phyloP scores from a whole-genome alignment of 495 filamentous ascomycete genomes.

The Tuber magnatum region DNA sequence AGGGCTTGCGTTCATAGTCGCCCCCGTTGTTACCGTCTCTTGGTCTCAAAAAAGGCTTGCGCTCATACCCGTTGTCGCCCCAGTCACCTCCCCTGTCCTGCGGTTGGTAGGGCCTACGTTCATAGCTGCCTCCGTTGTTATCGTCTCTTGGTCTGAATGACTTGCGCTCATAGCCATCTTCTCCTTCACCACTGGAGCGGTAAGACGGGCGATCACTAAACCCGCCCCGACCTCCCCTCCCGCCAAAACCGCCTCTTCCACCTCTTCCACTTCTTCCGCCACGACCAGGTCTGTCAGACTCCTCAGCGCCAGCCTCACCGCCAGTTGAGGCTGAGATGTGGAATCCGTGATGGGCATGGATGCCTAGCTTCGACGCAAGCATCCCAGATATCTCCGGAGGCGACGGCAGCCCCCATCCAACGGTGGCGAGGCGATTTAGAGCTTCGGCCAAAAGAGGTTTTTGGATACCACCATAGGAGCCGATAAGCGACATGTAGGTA shows the following conservation, averaged over 20 bases:
- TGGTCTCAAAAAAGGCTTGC: background rate
- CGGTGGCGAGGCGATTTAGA: conserved; percentile 56
- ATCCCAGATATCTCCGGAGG: conserved; percentile 49
- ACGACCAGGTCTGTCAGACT: background rate
- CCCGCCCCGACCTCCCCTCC: background rate
- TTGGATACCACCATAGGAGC: conserved; percentile 40
- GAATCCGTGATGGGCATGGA: conserved; percentile 46
- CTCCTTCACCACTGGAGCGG: background rate
- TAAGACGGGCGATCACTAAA: background rate
- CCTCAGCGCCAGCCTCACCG: background rate
- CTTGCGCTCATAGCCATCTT: background rate
- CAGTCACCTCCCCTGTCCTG: background rate
- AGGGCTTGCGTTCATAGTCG: background rate
- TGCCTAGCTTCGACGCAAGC: conserved; percentile 48
- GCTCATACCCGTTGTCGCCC: background rate
- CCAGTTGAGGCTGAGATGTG: conserved; percentile 38
- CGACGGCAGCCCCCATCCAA: conserved; percentile 56
- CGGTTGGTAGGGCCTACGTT: background rate
- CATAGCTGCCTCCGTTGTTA: background rate
- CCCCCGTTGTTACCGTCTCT: background rate
- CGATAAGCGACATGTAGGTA: conserved; percentile 52
- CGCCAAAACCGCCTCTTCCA: background rate
- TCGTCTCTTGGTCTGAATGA: background rate
- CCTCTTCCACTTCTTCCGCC: background rate
- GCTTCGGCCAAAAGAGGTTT: conserved; percentile 46